These are phyloP conservation scores for Carex cristatella DNA, from an alignment of 176 grass and related monocot species.

Conservation along the genomic window DNA sequence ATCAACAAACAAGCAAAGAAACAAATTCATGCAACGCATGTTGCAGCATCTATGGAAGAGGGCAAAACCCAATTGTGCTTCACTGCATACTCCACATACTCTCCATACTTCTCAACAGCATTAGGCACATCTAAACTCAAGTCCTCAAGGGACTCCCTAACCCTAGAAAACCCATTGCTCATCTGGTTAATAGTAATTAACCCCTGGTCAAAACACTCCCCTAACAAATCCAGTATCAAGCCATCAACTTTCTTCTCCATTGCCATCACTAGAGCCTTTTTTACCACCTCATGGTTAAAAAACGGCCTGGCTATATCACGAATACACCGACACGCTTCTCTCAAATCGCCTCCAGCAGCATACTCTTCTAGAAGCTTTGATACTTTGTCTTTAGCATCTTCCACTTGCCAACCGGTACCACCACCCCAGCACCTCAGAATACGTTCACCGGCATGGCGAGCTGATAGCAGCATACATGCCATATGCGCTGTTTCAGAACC, in stretches of 20 bases:
- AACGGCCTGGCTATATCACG: slow-evolving; percentile 77
- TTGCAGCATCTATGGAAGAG: slow-evolving; percentile 4
- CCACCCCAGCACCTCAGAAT: slow-evolving; percentile 86
- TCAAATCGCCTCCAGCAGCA: slow-evolving; percentile 50
- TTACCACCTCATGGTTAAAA: slow-evolving; percentile 94
- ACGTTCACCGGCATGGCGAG: slow-evolving; percentile 69
- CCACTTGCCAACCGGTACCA: slow-evolving; percentile 73
- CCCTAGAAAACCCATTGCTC: slow-evolving; percentile 55
- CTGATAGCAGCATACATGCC: slow-evolving; percentile 51
- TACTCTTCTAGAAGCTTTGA: slow-evolving; percentile 74
- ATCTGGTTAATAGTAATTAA: slow-evolving; percentile 90
- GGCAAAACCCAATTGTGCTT: slow-evolving; percentile 53
- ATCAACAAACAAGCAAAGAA: slow-evolving; percentile 20
- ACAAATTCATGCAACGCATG: slow-evolving; percentile 19
- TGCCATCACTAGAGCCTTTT: slow-evolving; percentile 69
- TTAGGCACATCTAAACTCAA: slow-evolving; percentile 70
- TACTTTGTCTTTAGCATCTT: slow-evolving; percentile 88
- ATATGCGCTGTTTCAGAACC: slow-evolving; percentile 53
- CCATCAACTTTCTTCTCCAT: slow-evolving; percentile 73
- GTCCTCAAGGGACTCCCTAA: slow-evolving; percentile 68
- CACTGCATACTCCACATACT: slow-evolving; percentile 41
- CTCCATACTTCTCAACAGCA: slow-evolving; percentile 53
- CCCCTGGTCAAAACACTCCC: slow-evolving; percentile 62
- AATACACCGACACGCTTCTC: slow-evolving; percentile 74
- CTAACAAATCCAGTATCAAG: slow-evolving; percentile 44